Evolutionary conservation across 1,284 basidiomycete genomes (phyloP).

Genomic region (Puccinia horiana): DNA sequence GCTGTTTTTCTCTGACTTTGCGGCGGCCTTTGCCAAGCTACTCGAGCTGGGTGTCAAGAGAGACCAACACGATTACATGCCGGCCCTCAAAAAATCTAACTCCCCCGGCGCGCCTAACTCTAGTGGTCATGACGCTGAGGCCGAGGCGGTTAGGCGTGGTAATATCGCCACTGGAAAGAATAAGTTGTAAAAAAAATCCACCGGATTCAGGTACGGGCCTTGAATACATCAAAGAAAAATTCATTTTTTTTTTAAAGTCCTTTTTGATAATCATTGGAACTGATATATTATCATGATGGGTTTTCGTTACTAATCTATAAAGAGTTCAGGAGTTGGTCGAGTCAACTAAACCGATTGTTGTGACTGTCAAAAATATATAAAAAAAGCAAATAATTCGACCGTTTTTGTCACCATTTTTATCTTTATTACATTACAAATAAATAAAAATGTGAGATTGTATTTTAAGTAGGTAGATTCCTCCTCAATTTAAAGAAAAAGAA

Average conservation of each 20-base stretch:
- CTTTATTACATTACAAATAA: too few species aligned
- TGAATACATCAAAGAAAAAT: not conserved
- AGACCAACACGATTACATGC: conserved; percentile 19
- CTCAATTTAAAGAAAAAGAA: too few species aligned
- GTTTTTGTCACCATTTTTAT: too few species aligned
- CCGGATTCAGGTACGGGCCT: not conserved
- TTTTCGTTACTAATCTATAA: not conserved
- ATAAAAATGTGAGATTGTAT: too few species aligned
- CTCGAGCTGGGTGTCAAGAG: conserved; percentile 57
- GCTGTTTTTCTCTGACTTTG: conserved; percentile 64
- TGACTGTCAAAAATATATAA: not conserved
- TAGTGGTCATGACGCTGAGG: conserved; percentile 32
- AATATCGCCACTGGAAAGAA: conserved; percentile 2
- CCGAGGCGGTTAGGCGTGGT: conserved; percentile 2
- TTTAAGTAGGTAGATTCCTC: too few species aligned
- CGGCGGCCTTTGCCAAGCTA: conserved; percentile 59
- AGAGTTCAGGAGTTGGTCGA: not conserved
- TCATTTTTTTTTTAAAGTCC: not conserved
- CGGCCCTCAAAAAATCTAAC: conserved; percentile 35
- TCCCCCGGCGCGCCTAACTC: conserved; percentile 14
- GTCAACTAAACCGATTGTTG: not conserved
- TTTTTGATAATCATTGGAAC: too few species aligned
- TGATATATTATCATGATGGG: not conserved
- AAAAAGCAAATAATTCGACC: too few species aligned
- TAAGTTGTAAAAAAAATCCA: not conserved